phyloP scores from a whole-genome alignment of 441 rosid genomes.

The Bruguiera hainesii region DNA sequence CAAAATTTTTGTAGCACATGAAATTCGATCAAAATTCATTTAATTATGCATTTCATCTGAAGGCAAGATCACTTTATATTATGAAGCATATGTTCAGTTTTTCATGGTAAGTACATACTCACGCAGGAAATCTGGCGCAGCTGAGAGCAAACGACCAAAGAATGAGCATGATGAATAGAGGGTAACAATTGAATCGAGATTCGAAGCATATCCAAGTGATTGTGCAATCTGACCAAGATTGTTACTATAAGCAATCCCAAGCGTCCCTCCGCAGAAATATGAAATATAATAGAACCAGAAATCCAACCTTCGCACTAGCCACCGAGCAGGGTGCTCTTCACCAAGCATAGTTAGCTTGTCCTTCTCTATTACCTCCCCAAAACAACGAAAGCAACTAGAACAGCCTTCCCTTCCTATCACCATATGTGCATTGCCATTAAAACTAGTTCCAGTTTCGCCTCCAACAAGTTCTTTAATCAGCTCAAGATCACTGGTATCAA shows the following conservation, averaged over 20 bases:
- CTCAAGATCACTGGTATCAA: slow-evolving; percentile 40
- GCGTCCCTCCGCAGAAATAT: slow-evolving; percentile 74
- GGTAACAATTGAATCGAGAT: slow-evolving; percentile 48
- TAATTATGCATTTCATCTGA: not conserved
- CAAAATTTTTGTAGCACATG: not conserved
- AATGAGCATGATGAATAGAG: slow-evolving; percentile 82
- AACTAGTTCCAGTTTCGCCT: slow-evolving; percentile 16
- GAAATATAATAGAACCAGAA: slow-evolving; percentile 76
- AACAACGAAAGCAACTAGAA: slow-evolving; percentile 6
- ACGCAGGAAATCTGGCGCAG: slow-evolving; percentile 76
- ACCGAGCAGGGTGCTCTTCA: slow-evolving; percentile 62
- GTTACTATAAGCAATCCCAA: slow-evolving; percentile 81
- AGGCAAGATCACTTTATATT: not conserved
- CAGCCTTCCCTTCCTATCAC: slow-evolving; percentile 20
- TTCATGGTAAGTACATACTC: slow-evolving; percentile 43
- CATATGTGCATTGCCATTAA: slow-evolving; percentile 10
- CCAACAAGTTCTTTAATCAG: slow-evolving; percentile 40
- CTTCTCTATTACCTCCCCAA: slow-evolving; percentile 29
- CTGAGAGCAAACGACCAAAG: slow-evolving; percentile 75
- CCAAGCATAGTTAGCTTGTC: slow-evolving; percentile 49
- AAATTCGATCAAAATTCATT: not conserved
- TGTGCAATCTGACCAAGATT: slow-evolving; percentile 83
- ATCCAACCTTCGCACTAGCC: slow-evolving; percentile 51
- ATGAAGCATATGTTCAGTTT: not conserved
- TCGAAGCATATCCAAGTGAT: slow-evolving; percentile 47